These are phyloP conservation scores for Endothia cerciana DNA, from an alignment of 2,329 filamentous ascomycete genomes.

Conservation along the genomic window DNA sequence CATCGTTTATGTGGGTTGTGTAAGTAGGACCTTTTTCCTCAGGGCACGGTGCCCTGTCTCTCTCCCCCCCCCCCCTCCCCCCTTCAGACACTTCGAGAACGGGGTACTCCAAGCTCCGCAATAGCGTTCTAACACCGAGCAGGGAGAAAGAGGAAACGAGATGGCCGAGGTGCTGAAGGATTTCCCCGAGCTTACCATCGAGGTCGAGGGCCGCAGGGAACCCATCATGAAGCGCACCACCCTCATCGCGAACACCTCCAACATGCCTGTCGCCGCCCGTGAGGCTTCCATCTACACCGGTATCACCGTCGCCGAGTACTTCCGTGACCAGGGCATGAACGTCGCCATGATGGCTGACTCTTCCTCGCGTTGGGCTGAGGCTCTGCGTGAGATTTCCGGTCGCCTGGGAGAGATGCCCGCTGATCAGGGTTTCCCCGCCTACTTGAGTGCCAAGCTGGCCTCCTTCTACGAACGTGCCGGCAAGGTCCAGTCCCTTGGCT, in stretches of 20 bases:
- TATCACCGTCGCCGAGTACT: constrained; percentile 94
- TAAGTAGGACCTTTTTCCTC: no score
- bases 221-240: constrained; percentile 99
- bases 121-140: background rate
- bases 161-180: constrained; percentile 99
- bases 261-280: constrained; percentile 98
- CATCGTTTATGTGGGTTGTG: constrained; percentile 91
- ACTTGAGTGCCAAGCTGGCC: constrained; percentile 93
- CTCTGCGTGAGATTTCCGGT: constrained; percentile 96
- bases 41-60: no score
- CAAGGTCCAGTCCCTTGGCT: constrained; percentile 81
- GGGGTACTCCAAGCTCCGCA: no score
- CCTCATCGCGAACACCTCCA: constrained; percentile 97
- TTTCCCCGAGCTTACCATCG: constrained; percentile 96
- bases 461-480: constrained; percentile 99
- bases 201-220: constrained; percentile 91
- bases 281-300: constrained; percentile 99
- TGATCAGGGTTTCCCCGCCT: constrained; percentile 98
- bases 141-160: constrained; percentile 93
- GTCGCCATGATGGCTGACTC: constrained; percentile 99
- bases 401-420: constrained; percentile 99
- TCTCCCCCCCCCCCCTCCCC: no score
- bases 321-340: constrained; percentile 94
- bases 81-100: no score
- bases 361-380: constrained; percentile 96